phyloP scores from a whole-genome alignment of 176 grass and related monocot species.

The Phoenix roebelenii region DNA sequence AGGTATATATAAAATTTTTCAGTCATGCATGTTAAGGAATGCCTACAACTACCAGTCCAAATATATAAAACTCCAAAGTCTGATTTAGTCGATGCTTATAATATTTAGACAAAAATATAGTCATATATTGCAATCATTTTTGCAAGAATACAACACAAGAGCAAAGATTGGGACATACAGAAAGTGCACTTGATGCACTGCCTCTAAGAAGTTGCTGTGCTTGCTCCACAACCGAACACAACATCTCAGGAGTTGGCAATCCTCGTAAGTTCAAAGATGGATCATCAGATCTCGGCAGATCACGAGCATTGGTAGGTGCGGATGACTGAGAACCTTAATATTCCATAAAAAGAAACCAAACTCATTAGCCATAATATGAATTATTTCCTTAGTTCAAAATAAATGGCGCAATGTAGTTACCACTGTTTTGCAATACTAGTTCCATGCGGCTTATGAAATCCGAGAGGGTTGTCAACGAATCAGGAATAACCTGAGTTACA shows the following conservation, averaged over 20 bases:
- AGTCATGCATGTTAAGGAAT: no score
- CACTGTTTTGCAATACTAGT: constrained; percentile 50
- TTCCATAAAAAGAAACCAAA: constrained; percentile 19
- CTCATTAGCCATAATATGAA: constrained; percentile 12
- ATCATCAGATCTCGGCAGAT: constrained; percentile 31
- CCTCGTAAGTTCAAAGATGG: constrained; percentile 34
- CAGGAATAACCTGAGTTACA: constrained; percentile 58
- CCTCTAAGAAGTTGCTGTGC: constrained; percentile 58
- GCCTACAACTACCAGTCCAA: no score
- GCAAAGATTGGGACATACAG: constrained; percentile 45
- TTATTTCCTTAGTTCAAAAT: no score
- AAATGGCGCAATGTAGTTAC: constrained; percentile 23
- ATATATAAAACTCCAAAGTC: no score
- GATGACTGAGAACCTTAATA: constrained; percentile 45
- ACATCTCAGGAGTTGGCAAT: constrained; percentile 57
- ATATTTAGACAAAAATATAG: no score
- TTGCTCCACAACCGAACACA: constrained; percentile 63
- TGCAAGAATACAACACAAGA: constrained; percentile 12
- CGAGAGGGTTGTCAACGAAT: constrained; percentile 61
- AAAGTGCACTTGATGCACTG: constrained; percentile 54
- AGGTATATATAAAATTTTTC: background rate
- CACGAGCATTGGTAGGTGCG: constrained; percentile 27
- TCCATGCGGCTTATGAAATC: constrained; percentile 79
- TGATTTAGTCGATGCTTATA: no score
- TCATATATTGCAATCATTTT: no score